Evolutionary conservation across 2,329 filamentous ascomycete genomes (phyloP).

Genomic region (Venturiaceae sp.): DNA sequence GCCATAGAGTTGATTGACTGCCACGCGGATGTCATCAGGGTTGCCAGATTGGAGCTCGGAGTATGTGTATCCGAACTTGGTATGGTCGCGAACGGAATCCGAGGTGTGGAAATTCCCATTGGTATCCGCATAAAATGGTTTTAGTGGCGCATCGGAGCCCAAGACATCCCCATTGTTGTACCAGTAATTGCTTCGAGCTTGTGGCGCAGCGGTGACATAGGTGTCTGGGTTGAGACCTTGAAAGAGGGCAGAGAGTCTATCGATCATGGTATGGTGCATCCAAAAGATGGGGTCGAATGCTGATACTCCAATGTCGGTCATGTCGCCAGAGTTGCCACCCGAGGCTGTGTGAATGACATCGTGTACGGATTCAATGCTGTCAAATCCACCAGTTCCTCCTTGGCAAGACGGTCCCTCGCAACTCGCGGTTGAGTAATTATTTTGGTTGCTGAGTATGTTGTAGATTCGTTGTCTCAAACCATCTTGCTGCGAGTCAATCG

Average conservation of each 20-base stretch:
- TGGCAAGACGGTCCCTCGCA: constrained; percentile 53
- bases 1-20: constrained; percentile 55
- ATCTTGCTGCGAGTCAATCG: constrained; percentile 25
- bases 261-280: constrained; percentile 67
- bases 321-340: constrained; percentile 30
- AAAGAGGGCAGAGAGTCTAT: constrained; percentile 69
- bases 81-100: constrained; percentile 47
- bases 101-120: constrained; percentile 60
- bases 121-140: constrained; percentile 54
- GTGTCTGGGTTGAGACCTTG: constrained; percentile 60
- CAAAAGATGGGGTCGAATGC: constrained; percentile 75
- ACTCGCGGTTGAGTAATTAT: constrained; percentile 58
- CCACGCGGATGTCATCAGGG: constrained; percentile 32
- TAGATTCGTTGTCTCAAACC: constrained; percentile 44
- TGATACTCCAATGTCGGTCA: constrained; percentile 46
- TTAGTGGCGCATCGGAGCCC: constrained; percentile 43
- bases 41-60: constrained; percentile 45
- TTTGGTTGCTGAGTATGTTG: constrained; percentile 57
- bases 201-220: constrained; percentile 50
- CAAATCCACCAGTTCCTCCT: constrained; percentile 30
- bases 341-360: constrained; percentile 41
- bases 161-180: constrained; percentile 44
- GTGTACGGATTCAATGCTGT: constrained; percentile 46
- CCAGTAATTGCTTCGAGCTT: constrained; percentile 51
- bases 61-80: constrained; percentile 65